A percentile compares a stretch with the other conserved stretches of the same genome.
Conservation (phyloP, 306 rosid genomes). For the Luffa acutangula region DNA sequence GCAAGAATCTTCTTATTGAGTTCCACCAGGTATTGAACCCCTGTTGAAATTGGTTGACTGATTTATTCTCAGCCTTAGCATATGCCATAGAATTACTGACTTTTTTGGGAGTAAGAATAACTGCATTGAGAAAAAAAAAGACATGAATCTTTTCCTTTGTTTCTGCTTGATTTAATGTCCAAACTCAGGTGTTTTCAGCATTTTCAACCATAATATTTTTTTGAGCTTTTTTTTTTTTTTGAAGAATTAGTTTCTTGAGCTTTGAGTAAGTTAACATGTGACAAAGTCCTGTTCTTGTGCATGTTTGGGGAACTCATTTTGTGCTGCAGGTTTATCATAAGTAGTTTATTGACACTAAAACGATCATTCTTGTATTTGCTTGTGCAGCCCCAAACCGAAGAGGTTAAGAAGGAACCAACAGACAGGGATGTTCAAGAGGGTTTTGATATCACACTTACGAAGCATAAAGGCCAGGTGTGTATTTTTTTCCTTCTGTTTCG, state of each 20-base stretch:
- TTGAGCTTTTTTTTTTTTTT: too few species aligned
- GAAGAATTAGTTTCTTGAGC: too few species aligned
- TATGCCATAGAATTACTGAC: background rate
- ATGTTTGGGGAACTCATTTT: background rate
- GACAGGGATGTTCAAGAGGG: slow-evolving; percentile 74
- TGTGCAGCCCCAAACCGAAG: slow-evolving; percentile 79
- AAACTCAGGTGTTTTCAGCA: background rate
- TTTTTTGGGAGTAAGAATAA: background rate
- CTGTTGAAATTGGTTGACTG: background rate
- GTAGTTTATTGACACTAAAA: background rate
- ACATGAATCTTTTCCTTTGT: background rate
- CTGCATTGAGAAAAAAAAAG: background rate
- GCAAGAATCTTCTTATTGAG: slow-evolving; percentile 65
- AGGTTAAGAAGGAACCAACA: slow-evolving; percentile 73
- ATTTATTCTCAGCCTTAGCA: background rate
- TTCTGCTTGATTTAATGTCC: background rate
- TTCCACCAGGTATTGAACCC: slow-evolving; percentile 79
- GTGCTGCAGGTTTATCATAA: background rate
- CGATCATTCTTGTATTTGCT: slow-evolving; percentile 2
- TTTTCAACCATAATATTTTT: background rate
- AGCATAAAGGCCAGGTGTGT: slow-evolving; percentile 78
- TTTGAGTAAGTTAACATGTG: too few species aligned
- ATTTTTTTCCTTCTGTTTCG: background rate
- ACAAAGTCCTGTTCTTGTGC: too few species aligned
- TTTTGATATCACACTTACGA: slow-evolving; percentile 77